Evolutionary conservation across 2,329 filamentous ascomycete species (phyloP).

Genomic region (Claviceps capensis): DNA sequence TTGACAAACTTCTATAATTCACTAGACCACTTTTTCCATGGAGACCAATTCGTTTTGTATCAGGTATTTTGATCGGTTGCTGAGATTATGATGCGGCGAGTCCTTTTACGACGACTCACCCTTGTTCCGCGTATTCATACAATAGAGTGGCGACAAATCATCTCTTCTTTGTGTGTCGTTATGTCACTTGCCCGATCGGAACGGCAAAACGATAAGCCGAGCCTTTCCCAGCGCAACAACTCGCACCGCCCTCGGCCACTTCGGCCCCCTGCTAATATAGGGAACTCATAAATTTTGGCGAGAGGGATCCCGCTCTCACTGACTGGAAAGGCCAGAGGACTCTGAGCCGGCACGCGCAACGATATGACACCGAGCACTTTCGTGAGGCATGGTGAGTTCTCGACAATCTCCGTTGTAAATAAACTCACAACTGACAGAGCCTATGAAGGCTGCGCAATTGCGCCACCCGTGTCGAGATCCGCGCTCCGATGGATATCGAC

Average conservation of each 20-base stretch:
- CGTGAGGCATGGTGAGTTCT: constrained; percentile 38
- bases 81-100: too few species aligned
- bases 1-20: too few species aligned
- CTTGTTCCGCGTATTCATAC: too few species aligned
- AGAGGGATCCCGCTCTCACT: neutral
- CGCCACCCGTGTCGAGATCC: constrained; percentile 25
- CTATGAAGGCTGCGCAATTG: constrained; percentile 30
- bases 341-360: constrained; percentile 7
- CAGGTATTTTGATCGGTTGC: too few species aligned
- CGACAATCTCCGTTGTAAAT: neutral
- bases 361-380: constrained; percentile 42
- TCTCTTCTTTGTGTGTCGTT: too few species aligned
- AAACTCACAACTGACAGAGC: neutral
- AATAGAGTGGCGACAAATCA: too few species aligned
- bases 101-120: too few species aligned
- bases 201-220: constrained; percentile 9
- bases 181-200: neutral
- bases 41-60: too few species aligned
- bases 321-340: neutral
- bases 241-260: neutral
- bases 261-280: neutral
- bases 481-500: constrained; percentile 21
- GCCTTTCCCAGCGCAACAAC: neutral
- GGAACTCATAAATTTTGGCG: neutral
- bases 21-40: too few species aligned